A percentile compares a stretch with the other conserved stretches of the same genome.
phyloP scores from a whole-genome alignment of 805 yeast genomes.

The Saturnispora sekii region DNA sequence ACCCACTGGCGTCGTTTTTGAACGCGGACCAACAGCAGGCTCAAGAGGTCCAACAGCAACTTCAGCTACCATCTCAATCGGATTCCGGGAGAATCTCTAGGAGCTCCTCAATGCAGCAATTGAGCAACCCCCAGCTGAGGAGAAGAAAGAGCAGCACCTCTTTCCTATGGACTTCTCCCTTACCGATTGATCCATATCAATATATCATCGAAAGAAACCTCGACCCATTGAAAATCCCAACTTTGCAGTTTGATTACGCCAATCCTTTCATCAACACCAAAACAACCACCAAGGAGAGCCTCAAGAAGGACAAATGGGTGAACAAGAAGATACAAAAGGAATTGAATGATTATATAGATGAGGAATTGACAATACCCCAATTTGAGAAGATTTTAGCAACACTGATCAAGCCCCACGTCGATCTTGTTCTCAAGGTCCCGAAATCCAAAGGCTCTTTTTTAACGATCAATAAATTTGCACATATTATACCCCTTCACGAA shows the following conservation, averaged over 20 bases:
- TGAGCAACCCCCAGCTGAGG: constrained; percentile 11
- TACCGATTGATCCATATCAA: constrained; percentile 29
- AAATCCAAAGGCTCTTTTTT: constrained; percentile 21
- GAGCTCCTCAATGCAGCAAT: constrained; percentile 4
- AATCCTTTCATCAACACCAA: constrained; percentile 20
- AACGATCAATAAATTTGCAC: constrained; percentile 10
- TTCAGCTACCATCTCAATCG: constrained; percentile 1
- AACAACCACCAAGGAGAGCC: background rate
- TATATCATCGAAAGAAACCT: constrained; percentile 25
- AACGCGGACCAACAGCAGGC: constrained; percentile 9
- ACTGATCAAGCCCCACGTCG: constrained; percentile 8
- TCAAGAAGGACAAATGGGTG: background rate
- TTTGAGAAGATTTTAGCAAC: constrained; percentile 12
- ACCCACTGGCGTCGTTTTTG: constrained; percentile 20
- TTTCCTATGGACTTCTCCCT: constrained; percentile 20
- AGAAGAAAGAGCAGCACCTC: constrained; percentile 22
- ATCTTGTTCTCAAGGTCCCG: constrained; percentile 18
- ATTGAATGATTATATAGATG: constrained; percentile 15
- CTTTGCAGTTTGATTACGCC: constrained; percentile 7
- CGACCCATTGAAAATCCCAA: constrained; percentile 16
- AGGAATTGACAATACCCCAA: constrained; percentile 2
- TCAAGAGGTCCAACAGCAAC: constrained; percentile 2
- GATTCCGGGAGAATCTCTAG: background rate
- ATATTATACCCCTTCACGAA: constrained; percentile 6
- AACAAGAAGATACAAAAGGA: constrained; percentile 6